Base-by-base conservation (phyloP, 176 grass and related monocot genomes). In the Oryza officinalis region DNA sequence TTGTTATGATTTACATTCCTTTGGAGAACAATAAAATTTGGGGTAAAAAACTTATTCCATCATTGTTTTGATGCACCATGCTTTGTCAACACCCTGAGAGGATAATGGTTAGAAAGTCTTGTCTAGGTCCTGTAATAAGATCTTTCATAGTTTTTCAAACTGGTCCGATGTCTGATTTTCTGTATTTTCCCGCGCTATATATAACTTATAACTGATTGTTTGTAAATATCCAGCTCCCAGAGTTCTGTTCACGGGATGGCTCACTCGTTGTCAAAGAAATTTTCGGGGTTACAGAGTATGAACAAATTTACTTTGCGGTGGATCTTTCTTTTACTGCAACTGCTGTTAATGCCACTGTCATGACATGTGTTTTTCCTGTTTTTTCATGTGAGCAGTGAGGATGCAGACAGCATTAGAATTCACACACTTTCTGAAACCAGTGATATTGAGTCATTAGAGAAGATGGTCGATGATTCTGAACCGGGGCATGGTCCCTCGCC, bases 221-320 rank as follows among this genome's bases (percentile, higher is more conserved):
- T 88, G 78, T 78, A 49, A 47, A 81, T 66, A 28, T 92, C 25
- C 87, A 98, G 96, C 91, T 99, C 77, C 93, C 87, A 6, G 96
- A 99, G 70, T 96, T 99, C 83, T 96, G 91, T 85, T 91, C 93
- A 41, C 87, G 75, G 27, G 89, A 92, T 74, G 85, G 86, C 88
- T 96, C 93, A 27, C 83, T 99, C 64, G 89, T 94, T 65, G 77
- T 94, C 78, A 99, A 99, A 77, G 96, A 99, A 82, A 96, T 96
- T 69, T 99, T 96, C 79, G 93, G 96, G 74, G 96, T 96, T 75
- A 96, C 91, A 89, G 96, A 99, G 96, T 99, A 99, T 59, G 89
- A 26, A 30, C 45, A 28, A 80, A 22, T 85, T 30, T 26, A 38
- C 26, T 26, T 32, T 65, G 75, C 26, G 52, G 43, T 28, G 35